Evolutionary conservation across 192 early-diverging fungal species (phyloP).

Genomic region (Backusella parvicylindrica): DNA sequence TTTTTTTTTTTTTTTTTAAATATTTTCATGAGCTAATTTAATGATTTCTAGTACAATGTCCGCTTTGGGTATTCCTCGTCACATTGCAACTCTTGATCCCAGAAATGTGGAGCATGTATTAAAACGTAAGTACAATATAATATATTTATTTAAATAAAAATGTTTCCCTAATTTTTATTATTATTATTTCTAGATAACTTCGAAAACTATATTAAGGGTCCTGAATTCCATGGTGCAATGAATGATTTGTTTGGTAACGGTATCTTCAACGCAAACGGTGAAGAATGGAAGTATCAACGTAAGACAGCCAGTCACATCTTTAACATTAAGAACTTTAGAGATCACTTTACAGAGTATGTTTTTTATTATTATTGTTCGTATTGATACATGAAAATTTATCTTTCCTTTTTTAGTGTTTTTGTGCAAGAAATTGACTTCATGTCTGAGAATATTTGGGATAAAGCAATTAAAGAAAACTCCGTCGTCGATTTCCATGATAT

Average conservation of each 20-base stretch:
- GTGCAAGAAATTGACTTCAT: slow-evolving; percentile 32
- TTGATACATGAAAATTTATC: background rate
- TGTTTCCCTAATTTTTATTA: background rate
- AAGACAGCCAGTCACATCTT: slow-evolving; percentile 44
- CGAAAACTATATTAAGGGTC: slow-evolving; percentile 41
- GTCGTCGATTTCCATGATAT: slow-evolving; percentile 43
- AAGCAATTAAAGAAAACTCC: slow-evolving; percentile 23
- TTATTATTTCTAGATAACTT: slow-evolving; percentile 23
- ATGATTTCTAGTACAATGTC: slow-evolving; percentile 24
- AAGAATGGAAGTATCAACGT: slow-evolving; percentile 58
- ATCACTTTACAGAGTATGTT: slow-evolving; percentile 36
- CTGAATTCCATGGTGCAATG: slow-evolving; percentile 44
- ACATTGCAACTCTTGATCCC: slow-evolving; percentile 32
- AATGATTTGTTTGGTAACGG: slow-evolving; percentile 61
- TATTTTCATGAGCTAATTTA: background rate
- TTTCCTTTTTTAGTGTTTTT: slow-evolving; percentile 29
- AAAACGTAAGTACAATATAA: slow-evolving; percentile 35
- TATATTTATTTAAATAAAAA: no score
- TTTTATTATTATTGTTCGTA: background rate
- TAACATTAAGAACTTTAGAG: slow-evolving; percentile 38
- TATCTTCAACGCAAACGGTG: slow-evolving; percentile 73
- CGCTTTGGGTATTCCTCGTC: slow-evolving; percentile 29
- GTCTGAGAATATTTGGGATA: slow-evolving; percentile 26
- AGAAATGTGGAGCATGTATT: slow-evolving; percentile 35
- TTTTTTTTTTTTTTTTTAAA: background rate